Evolutionary conservation across 163 green algal species (phyloP).

Genomic region (Chlamydomonas reinhardtii): DNA sequence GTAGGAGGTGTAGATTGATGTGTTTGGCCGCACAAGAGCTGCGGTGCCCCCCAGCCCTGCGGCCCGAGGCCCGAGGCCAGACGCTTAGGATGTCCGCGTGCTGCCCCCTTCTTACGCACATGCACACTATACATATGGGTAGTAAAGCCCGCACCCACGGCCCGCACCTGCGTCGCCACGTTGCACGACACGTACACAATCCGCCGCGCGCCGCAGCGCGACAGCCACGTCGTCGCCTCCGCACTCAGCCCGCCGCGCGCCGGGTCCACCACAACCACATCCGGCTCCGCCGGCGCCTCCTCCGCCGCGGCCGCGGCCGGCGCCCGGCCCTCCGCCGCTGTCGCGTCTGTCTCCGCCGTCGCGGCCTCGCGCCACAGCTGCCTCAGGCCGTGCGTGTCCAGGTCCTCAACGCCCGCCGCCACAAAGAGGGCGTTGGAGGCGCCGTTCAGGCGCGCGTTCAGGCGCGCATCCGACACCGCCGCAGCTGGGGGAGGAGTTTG

Average conservation of each 20-base stretch:
- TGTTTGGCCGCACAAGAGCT: too few relatives aligned
- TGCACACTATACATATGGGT: too few relatives aligned
- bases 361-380: conserved; percentile 6
- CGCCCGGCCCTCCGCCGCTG: neutral
- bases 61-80: too few relatives aligned
- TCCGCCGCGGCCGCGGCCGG: neutral
- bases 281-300: too few relatives aligned
- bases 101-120: too few relatives aligned
- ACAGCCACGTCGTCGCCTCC: conserved; percentile 71
- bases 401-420: conserved; percentile 2
- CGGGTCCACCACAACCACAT: conserved; percentile 86
- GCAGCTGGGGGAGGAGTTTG: conserved; percentile 45
- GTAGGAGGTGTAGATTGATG: too few relatives aligned
- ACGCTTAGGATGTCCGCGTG: too few relatives aligned
- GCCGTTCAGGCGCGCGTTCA: conserved; percentile 84
- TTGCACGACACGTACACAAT: conserved; percentile 96
- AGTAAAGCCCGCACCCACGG: too few relatives aligned
- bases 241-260: conserved; percentile 79
- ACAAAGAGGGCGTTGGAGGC: conserved; percentile 85
- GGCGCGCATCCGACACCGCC: conserved; percentile 80
- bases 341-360: neutral
- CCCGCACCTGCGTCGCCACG: conserved; percentile 76
- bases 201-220: conserved; percentile 34
- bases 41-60: too few relatives aligned
- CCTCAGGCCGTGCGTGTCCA: neutral